These are phyloP conservation scores for Carex myosuroides DNA, from an alignment of 176 grass and related monocot species.

Conservation along the genomic window DNA sequence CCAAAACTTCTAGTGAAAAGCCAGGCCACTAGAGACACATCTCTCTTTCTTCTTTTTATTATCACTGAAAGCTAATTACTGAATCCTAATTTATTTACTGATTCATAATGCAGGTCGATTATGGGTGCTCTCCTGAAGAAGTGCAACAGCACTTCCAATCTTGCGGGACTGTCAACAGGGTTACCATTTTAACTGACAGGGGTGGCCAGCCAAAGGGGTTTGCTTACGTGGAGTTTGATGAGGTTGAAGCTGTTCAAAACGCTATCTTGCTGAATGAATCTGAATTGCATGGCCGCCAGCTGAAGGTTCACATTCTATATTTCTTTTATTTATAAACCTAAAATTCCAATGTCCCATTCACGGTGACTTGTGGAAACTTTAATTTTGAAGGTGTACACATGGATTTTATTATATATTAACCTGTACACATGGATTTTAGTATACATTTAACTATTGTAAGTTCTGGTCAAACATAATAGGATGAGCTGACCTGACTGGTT, in stretches of 20 bases:
- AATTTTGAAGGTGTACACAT: not conserved
- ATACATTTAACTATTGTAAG: not conserved
- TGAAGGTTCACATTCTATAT: conserved; percentile 43
- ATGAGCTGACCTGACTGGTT: not conserved
- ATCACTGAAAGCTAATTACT: not conserved
- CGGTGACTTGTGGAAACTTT: not conserved
- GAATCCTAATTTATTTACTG: not conserved
- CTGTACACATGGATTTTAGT: not conserved
- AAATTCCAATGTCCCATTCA: not conserved
- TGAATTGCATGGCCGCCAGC: conserved; percentile 46
- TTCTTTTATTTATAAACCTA: not conserved
- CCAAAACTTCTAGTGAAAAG: not conserved
- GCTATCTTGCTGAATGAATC: conserved; percentile 61
- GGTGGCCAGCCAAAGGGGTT: conserved; percentile 68
- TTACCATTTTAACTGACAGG: conserved; percentile 58
- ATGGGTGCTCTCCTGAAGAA: conserved; percentile 55
- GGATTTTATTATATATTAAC: not conserved
- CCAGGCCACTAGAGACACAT: not conserved
- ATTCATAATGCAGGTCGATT: conserved; percentile 59
- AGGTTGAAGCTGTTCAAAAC: conserved; percentile 57
- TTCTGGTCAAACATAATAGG: not conserved
- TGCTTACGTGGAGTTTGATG: conserved; percentile 75
- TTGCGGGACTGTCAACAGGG: conserved; percentile 66
- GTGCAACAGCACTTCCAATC: conserved; percentile 72
- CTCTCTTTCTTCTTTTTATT: not conserved